A percentile compares a stretch with the other conserved stretches of the same genome.
Evolutionary conservation across 441 rosid species (phyloP).

Genomic region (Omphalea diandra): DNA sequence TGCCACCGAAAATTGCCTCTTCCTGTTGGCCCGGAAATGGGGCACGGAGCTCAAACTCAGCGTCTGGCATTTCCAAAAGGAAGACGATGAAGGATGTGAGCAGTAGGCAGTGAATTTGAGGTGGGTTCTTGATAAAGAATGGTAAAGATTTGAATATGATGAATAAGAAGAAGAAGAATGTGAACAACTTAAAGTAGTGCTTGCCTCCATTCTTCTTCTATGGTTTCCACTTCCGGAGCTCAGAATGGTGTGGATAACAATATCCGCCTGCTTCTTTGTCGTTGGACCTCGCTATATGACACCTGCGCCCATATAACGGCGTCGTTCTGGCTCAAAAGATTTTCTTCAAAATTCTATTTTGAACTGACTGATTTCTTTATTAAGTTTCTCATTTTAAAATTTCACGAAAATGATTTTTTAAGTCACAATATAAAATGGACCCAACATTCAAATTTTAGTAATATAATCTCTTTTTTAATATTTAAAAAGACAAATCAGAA

Average conservation of each 20-base stretch:
- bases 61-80: neutral
- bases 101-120: conserved; percentile 1
- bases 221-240: neutral
- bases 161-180: conserved; percentile 16
- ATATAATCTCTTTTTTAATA: no score
- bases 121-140: neutral
- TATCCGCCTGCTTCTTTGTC: neutral
- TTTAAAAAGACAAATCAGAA: no score
- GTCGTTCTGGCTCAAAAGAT: neutral
- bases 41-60: neutral
- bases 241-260: conserved; percentile 10
- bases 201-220: conserved; percentile 14
- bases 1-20: neutral
- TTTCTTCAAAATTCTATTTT: no score
- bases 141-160: neutral
- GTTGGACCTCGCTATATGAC: neutral
- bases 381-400: no score
- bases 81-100: neutral
- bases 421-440: no score
- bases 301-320: neutral
- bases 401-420: no score
- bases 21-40: neutral
- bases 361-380: no score
- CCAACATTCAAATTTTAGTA: no score
- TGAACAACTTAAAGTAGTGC: conserved; percentile 15